A percentile compares a stretch with the other conserved stretches of the same genome.
These are phyloP conservation scores for Purpureocillium lavendulum DNA, from an alignment of 2,329 filamentous ascomycete genomes.

Conservation along the genomic window DNA sequence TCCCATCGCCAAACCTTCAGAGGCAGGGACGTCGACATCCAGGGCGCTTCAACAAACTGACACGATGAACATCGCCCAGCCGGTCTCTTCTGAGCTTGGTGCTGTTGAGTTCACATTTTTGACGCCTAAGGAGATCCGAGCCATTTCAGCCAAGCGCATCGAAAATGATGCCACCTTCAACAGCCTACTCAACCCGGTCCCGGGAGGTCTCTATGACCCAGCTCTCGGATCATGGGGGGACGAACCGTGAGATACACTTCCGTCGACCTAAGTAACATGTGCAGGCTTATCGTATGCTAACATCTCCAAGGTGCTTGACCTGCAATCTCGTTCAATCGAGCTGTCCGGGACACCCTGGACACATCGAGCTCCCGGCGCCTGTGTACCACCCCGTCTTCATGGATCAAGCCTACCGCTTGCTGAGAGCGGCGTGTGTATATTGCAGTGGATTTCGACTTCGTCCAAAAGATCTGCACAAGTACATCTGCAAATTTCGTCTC, in stretches of 20 bases:
- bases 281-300: background rate
- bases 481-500: conserved; percentile 75
- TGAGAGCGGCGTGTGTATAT: conserved; percentile 83
- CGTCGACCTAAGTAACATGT: background rate
- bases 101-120: conserved; percentile 88
- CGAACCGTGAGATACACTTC: conserved; percentile 49
- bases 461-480: conserved; percentile 66
- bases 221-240: conserved; percentile 87
- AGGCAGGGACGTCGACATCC: too few relatives aligned
- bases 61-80: conserved; percentile 67
- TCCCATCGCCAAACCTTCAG: too few relatives aligned
- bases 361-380: conserved; percentile 87
- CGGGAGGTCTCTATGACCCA: conserved; percentile 86
- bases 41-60: too few relatives aligned
- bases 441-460: conserved; percentile 80
- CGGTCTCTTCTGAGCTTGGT: conserved; percentile 73
- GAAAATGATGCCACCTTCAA: conserved; percentile 94
- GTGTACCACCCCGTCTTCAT: conserved; percentile 95
- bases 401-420: conserved; percentile 77
- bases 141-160: conserved; percentile 88
- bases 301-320: conserved; percentile 69
- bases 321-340: conserved; percentile 74
- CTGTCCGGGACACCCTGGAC: conserved; percentile 89
- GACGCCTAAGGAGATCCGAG: conserved; percentile 71
- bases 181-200: conserved; percentile 77